Base-by-base conservation (phyloP, 176 grass and related monocot genomes). In the Luzula sylvatica region DNA sequence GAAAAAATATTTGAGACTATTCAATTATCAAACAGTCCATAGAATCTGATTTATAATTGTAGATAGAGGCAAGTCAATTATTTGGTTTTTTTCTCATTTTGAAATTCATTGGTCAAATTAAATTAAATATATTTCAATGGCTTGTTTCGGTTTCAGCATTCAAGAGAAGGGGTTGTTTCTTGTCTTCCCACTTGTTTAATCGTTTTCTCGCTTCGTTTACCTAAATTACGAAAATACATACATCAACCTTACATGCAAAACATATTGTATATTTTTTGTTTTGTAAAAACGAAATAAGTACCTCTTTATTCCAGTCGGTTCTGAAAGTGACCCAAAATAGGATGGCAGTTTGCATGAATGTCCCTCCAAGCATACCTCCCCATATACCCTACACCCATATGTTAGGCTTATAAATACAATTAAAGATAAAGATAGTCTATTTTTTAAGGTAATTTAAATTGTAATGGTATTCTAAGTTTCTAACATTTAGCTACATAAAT, bases 341-440 rank as follows among this genome's bases (percentile, higher is more conserved):
- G 62, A 90, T 90, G 6, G 63, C 15, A 0, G 86, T 90, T 52
- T 90, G 86, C 61, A 84, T 72, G 50, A 38, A 68, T 2, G 86
- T 90, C 55, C 86, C 86, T 35, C 80, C 86, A 30, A 90, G 75
- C 86, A 90, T 84, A 18, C 86, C 86, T 62, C 67, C 54, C 86
- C 86, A 90, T 61, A 90, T 84, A 3, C 86, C 86, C 86, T 90
- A 49, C 2, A 29, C 13, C 21, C 22, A 21, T 55, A 28, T 17
- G 30, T 55, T 18, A 30, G 18, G 7, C 0, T 9, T 4, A 32
- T 17, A 3, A 1, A 17, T 25, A 0, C 2, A 55, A 17, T 55
- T 32, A 55, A 22, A 11, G 13, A n/a, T n/a, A n/a, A n/a, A n/a
- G n/a, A n/a, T n/a, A n/a, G n/a, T n/a, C n/a, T n/a, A n/a, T n/a